Evolutionary conservation across 768 basidiomycete species (phyloP).

Genomic region (Infundibulicybe gibba): DNA sequence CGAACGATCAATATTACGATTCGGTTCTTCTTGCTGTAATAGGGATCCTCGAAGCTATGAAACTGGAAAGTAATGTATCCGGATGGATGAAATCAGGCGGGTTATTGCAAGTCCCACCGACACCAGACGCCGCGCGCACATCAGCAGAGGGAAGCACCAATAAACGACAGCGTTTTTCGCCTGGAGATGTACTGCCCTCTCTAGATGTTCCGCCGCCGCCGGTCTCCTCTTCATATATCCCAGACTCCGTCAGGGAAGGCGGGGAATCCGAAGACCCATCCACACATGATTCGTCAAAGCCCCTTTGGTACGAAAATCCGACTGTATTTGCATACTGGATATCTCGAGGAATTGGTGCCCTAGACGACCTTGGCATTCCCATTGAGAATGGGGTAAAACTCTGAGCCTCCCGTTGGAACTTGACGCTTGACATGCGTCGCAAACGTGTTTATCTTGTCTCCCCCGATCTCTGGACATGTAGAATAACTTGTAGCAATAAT

Average conservation of each 20-base stretch:
- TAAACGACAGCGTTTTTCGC: background rate
- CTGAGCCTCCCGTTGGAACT: too few species aligned
- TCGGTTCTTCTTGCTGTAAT: slow-evolving; percentile 60
- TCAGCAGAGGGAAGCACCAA: background rate
- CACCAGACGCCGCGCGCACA: background rate
- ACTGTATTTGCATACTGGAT: slow-evolving; percentile 47
- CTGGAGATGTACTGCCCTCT: background rate
- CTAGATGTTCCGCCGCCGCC: background rate
- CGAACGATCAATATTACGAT: slow-evolving; percentile 34
- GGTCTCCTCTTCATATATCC: background rate
- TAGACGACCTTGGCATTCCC: slow-evolving; percentile 44
- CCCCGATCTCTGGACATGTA: too few species aligned
- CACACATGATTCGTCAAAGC: slow-evolving; percentile 8
- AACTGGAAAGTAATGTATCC: slow-evolving; percentile 59
- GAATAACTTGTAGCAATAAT: too few species aligned
- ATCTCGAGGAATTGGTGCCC: slow-evolving; percentile 41
- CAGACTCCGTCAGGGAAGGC: background rate
- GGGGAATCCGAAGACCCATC: slow-evolving; percentile 11
- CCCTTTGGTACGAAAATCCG: slow-evolving; percentile 50
- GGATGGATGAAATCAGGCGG: slow-evolving; percentile 65
- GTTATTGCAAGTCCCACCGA: background rate
- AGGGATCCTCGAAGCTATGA: slow-evolving; percentile 60
- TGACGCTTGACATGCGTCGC: too few species aligned
- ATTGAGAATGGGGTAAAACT: slow-evolving; percentile 35
- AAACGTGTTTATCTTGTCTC: too few species aligned